Evolutionary conservation across 768 basidiomycete genomes (phyloP), one percentile per base, ranked within the genome.

Genomic region (Pisolithus microcarpus): DNA sequence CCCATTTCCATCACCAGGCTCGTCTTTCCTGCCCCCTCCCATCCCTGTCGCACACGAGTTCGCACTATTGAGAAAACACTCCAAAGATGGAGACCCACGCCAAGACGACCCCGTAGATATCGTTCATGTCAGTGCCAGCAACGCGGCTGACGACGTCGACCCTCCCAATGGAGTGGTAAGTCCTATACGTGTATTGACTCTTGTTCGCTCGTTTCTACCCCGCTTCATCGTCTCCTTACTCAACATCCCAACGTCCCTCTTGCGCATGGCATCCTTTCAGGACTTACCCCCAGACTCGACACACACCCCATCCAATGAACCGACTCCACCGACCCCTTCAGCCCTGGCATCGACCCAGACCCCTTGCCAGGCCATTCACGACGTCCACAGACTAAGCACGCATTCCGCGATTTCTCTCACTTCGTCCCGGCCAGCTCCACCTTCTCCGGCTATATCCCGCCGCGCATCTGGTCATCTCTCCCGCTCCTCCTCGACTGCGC

Each of bases 11-110:
- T 83, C 81, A 0, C 85, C 85, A 3, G 79, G 80, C 0, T 83
- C 81, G 5, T 73, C 81, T 0, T 87, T 87, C 57, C 59, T 85
- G 2, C 82, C 85, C 2, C 85, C 85, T 4, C 84, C 85, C 4
- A 72, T 77, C 5, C 81, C 81, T 1, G 77, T 78, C 3, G 72
- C 78, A 28, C 84, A 86, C 71, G 85, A 87, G 59, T 85, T 84
- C 59, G 83, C 82, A 11, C 58, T 77, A 37, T 52, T 61, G 51
- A 56, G 54, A 55, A 55, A 60, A 57, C 46, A 61, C 61, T 28
- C 58, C 55, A 52, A 40, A 38, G 55, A 61, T 38, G 11, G 31
- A 23, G 15, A n/a, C 0, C 0, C 9, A 18, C 46, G 11, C 50
- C 40, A 39, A 31, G 51, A 7, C 30, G 19, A 38, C 23, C 23